A percentile compares a stretch with the other conserved stretches of the same genome.
Conservation (phyloP, 306 rosid species). For the Delonix regia region DNA sequence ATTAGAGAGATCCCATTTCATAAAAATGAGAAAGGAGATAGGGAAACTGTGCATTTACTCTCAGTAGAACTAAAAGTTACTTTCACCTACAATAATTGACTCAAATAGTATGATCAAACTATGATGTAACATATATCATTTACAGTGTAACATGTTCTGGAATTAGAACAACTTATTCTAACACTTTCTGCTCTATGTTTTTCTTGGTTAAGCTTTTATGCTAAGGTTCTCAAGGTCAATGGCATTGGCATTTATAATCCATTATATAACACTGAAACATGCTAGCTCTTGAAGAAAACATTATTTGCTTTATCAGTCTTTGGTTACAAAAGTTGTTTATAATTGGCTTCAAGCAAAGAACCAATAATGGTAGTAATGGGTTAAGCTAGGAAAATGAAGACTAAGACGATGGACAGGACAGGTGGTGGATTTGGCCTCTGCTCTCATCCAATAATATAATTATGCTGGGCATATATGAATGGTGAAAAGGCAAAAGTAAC, state of each 20-base stretch:
- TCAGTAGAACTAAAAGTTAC: neutral
- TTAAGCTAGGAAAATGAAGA: slow-evolving; percentile 9
- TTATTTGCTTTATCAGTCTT: neutral
- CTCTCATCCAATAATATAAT: slow-evolving; percentile 6
- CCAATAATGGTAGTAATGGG: slow-evolving; percentile 2
- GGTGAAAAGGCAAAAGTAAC: slow-evolving; percentile 24
- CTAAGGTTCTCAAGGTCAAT: neutral
- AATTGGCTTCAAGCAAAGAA: slow-evolving; percentile 7
- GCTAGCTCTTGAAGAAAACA: slow-evolving; percentile 29
- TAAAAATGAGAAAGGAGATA: neutral
- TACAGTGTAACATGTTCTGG: neutral
- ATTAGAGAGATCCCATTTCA: no score
- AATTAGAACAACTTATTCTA: neutral
- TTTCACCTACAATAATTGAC: neutral
- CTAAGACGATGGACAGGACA: slow-evolving; percentile 33
- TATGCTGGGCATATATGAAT: slow-evolving; percentile 15
- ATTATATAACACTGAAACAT: neutral
- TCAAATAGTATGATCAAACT: neutral
- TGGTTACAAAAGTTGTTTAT: neutral
- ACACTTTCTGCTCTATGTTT: neutral
- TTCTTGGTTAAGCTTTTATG: neutral
- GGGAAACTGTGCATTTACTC: neutral
- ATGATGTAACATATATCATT: no score
- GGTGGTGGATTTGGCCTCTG: slow-evolving; percentile 30
- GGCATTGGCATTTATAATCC: neutral